Base-by-base conservation (phyloP, 2,329 filamentous ascomycete genomes). In the Fusarium subglutinans region DNA sequence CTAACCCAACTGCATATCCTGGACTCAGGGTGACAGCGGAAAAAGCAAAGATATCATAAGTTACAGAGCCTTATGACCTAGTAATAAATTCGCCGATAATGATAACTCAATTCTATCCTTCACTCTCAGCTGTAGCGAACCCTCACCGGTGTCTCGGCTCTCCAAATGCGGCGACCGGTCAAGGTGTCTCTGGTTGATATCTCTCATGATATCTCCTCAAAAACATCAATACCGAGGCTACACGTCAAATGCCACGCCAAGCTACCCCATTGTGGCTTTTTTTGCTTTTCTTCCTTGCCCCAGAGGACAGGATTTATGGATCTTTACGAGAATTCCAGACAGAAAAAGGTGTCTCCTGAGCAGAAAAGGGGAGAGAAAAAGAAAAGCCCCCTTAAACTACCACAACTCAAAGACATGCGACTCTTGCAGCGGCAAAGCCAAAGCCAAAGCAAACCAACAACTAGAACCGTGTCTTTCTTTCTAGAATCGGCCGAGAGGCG, bases 391-490 rank as follows among this genome's bases (percentile, higher is more conserved):
- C 37, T 44, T 47, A 28, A 68, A 18, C 51, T 41, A 54, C 60
- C 70, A 69, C 54, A 72, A 61, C 64, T 62, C 59, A 64, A 55
- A 69, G 66, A 69, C 65, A 66, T 47, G 40, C 45, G 53, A 43
- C 53, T 30, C 40, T 57, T 35, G 24, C 35, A 41, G 53, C 44
- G 47, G 24, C 56, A 69, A 15, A 57, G n/a, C 18, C 50, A 69
- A 66, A 57, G 18, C 28, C 47, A 38, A 24, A 57, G 22, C 33
- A 66, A 64, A 43, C 38, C 44, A 47, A 33, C 40, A 58, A 66
- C 44, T 38, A 37, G 41, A 70, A 59, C 45, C 24, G 37, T 73
- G 70, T 57, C 66, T 61, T 63, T 67, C 48, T 66, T 63, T 69
- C 64, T 60, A 65, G 55, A 58, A 66, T 47, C 28, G 43, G 41